These are phyloP conservation scores for Aureoboletus auriporus DNA, from an alignment of 768 basidiomycete genomes.

Conservation along the genomic window DNA sequence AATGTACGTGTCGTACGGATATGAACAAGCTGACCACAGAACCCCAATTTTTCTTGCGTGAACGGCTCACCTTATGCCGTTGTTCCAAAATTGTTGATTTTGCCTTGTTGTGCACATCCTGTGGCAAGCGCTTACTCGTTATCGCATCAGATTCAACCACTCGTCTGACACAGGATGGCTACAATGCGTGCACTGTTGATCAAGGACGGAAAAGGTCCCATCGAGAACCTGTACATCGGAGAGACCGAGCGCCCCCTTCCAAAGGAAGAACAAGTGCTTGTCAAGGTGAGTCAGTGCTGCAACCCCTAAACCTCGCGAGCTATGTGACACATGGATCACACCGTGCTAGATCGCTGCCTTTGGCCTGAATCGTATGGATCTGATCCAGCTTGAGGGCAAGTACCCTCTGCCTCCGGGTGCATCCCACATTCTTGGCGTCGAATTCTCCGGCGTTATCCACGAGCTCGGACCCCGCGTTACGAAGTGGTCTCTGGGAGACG, in stretches of 20 bases:
- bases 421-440: conserved; percentile 77
- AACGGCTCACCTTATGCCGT: no score
- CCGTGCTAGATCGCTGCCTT: conserved; percentile 65
- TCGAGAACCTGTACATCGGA: conserved; percentile 76
- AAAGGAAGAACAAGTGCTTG: conserved; percentile 59
- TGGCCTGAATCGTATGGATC: conserved; percentile 88
- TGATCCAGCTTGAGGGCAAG: conserved; percentile 63
- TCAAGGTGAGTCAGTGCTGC: conserved; percentile 51
- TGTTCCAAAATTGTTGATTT: no score
- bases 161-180: conserved; percentile 10
- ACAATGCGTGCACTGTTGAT: conserved; percentile 78
- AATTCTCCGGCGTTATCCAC: conserved; percentile 71
- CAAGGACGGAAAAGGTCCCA: conserved; percentile 69
- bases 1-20: not conserved
- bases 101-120: not conserved
- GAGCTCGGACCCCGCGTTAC: conserved; percentile 49
- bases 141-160: not conserved
- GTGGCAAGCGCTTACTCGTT: not conserved
- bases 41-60: no score
- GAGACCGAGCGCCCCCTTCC: conserved; percentile 62
- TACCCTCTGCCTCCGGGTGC: conserved; percentile 79
- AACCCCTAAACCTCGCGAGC: not conserved
- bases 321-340: no score
- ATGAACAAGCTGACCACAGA: not conserved
- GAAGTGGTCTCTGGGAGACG: conserved; percentile 59